These are phyloP conservation scores for Colletotrichum spinosum DNA, from an alignment of 2,329 filamentous ascomycete species.

Conservation along the genomic window DNA sequence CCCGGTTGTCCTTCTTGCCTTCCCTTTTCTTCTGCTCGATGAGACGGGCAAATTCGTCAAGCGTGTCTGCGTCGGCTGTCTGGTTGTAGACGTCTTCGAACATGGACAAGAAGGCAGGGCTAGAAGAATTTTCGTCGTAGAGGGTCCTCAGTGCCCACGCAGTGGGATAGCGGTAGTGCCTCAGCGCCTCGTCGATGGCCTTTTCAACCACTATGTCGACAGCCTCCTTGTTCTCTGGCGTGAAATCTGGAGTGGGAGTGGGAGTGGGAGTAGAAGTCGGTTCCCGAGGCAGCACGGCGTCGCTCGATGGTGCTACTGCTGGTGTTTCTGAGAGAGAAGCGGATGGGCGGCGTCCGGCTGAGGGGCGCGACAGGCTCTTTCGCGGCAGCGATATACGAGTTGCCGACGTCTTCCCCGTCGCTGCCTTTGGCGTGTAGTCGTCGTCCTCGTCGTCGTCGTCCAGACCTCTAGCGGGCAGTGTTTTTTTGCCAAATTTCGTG, in stretches of 20 bases:
- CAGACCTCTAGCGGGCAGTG: slow-evolving; percentile 24
- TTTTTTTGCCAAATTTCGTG: slow-evolving; percentile 25
- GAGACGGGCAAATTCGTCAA: slow-evolving; percentile 62
- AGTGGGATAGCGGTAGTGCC: slow-evolving; percentile 68
- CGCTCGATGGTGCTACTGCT: slow-evolving; percentile 26
- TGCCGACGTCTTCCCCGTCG: slow-evolving; percentile 19
- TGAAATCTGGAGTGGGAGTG: slow-evolving; percentile 19
- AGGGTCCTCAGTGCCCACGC: slow-evolving; percentile 71
- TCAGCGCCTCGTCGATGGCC: slow-evolving; percentile 69
- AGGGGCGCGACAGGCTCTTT: slow-evolving; percentile 36
- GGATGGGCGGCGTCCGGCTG: slow-evolving; percentile 33
- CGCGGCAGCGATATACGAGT: slow-evolving; percentile 32
- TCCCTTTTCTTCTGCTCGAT: slow-evolving; percentile 67
- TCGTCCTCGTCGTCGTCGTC: slow-evolving; percentile 36
- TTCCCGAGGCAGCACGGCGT: slow-evolving; percentile 34
- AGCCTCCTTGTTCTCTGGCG: slow-evolving; percentile 52
- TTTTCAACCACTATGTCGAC: slow-evolving; percentile 65
- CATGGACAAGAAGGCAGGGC: slow-evolving; percentile 66
- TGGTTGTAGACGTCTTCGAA: slow-evolving; percentile 69
- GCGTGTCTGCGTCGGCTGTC: slow-evolving; percentile 64
- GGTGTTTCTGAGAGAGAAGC: slow-evolving; percentile 21
- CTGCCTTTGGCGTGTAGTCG: slow-evolving; percentile 28
- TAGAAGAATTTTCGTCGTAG: slow-evolving; percentile 67
- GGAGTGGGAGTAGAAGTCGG: slow-evolving; percentile 13
- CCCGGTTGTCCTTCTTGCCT: slow-evolving; percentile 64